Base-by-base conservation (phyloP, 306 rosid genomes). In the Phaseolus lunatus region DNA sequence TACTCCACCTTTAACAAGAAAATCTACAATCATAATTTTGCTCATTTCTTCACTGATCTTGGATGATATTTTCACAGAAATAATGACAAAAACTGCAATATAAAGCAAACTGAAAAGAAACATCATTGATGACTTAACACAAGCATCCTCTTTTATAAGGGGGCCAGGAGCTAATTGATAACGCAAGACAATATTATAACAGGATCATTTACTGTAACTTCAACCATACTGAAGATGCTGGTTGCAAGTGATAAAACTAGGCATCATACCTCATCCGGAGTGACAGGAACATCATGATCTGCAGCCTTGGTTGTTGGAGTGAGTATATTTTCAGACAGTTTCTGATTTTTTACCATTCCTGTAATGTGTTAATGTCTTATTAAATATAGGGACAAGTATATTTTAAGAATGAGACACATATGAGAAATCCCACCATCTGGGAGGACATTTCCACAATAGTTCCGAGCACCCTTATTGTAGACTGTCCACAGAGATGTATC, bases 291-390 rank as follows among this genome's bases (percentile, higher is more conserved):
- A 27, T 95, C 99, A 76, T 92, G 99, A 85, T 88, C 93, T 35
- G 85, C 90, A 77, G 99, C 97, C 83, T 95, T 95, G 58, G 99
- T 92, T 66, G 99, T 95, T 62, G 97, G 99, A 45, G 99, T 92
- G 77, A 95, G 90, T 72, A 95, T 95, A 87, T 84, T 90, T 67
- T 84, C 52, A 44, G 89, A 78, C 77, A 95, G 89, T 88, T 88
- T 95, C 72, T 95, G 90, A 77, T 91, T 95, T 86, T 95, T 95
- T 16, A 86, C 90, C 89, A 95, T 73, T 64, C 97, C 99, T 92
- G 72, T 58, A 26, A 78, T 37, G 74, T 68, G 44, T 20, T 44
- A 73, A 69, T 62, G 78, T 37, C 70, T 62, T 37, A 80, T 85
- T 67, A 86, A 43, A 70, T 8, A 54, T 19, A 23, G 24, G 58